Evolutionary conservation across 2,329 filamentous ascomycete species (phyloP).

Genomic region (Camillea tinctor): DNA sequence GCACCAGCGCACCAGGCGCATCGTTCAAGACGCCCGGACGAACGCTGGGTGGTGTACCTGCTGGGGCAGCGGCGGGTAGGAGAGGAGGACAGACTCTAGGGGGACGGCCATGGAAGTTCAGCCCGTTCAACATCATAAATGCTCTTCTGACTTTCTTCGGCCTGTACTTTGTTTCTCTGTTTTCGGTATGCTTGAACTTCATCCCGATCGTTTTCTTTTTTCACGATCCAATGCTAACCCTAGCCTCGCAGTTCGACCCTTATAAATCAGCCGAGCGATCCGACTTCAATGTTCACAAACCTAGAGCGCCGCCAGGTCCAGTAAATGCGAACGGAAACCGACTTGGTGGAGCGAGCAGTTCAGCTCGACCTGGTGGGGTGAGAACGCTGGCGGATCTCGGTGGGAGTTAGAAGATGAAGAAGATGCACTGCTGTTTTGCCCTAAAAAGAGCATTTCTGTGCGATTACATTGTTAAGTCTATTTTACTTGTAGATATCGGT

Average conservation of each 20-base stretch:
- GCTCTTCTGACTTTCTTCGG: constrained; percentile 55
- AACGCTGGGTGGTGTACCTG: constrained; percentile 49
- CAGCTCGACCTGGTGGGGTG: constrained; percentile 29
- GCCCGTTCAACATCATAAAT: constrained; percentile 47
- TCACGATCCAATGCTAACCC: background rate
- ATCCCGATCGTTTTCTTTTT: constrained; percentile 2
- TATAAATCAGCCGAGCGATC: constrained; percentile 61
- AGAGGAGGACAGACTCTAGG: constrained; percentile 20
- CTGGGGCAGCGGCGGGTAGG: constrained; percentile 11
- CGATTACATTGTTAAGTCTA: background rate
- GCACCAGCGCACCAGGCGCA: constrained; percentile 41
- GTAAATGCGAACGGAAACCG: constrained; percentile 24
- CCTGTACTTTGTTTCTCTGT: constrained; percentile 60
- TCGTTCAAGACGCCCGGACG: constrained; percentile 56
- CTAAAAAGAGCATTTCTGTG: background rate
- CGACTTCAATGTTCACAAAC: constrained; percentile 54
- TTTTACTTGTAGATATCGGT: background rate
- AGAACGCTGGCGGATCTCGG: constrained; percentile 56
- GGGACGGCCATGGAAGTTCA: constrained; percentile 28
- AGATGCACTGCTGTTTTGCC: background rate
- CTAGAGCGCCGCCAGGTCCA: constrained; percentile 26
- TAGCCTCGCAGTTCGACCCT: constrained; percentile 52
- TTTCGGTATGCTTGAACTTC: constrained; percentile 47
- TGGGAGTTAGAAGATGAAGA: constrained; percentile 17
- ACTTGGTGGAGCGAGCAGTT: constrained; percentile 23